These are phyloP conservation scores for Trichoderma atrobrunneum DNA, from an alignment of 2,329 filamentous ascomycete species.

Conservation along the genomic window DNA sequence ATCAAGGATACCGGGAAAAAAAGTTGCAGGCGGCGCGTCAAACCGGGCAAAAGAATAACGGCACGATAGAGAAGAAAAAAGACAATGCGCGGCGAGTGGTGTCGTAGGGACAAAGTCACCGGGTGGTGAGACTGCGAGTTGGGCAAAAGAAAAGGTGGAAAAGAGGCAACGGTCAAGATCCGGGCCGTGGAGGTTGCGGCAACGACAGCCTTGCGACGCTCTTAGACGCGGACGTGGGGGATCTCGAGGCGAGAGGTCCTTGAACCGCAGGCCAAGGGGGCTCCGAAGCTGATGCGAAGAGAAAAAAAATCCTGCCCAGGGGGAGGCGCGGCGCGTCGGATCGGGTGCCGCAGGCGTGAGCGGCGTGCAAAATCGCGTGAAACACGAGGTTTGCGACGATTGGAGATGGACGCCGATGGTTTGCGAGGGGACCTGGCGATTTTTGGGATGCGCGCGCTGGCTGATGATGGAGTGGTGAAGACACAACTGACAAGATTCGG, in stretches of 20 bases:
- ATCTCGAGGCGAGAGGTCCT: conserved; percentile 17
- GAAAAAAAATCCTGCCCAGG: conserved; percentile 43
- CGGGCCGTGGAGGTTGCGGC: background rate
- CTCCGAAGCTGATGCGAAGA: conserved; percentile 20
- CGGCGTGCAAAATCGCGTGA: conserved; percentile 53
- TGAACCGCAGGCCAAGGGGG: conserved; percentile 19
- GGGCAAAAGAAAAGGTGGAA: conserved; percentile 18
- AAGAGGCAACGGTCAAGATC: background rate
- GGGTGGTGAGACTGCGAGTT: conserved; percentile 30
- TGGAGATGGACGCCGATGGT: conserved; percentile 58
- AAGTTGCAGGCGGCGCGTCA: conserved; percentile 28
- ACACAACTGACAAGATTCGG: conserved; percentile 51
- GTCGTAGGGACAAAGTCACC: conserved; percentile 25
- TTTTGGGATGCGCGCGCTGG: conserved; percentile 60
- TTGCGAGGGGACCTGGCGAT: conserved; percentile 58
- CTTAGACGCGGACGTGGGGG: conserved; percentile 23
- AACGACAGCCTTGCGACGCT: conserved; percentile 19
- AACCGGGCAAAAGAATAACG: conserved; percentile 13
- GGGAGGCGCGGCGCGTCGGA: conserved; percentile 41
- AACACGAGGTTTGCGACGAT: conserved; percentile 51
- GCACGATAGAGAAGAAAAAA: background rate
- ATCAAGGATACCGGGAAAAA: background rate
- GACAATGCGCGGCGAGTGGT: conserved; percentile 21
- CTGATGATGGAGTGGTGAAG: conserved; percentile 54
- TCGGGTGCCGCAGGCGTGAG: conserved; percentile 40